phyloP scores from a whole-genome alignment of 2,329 filamentous ascomycete species.

The Fusarium albosuccineum region DNA sequence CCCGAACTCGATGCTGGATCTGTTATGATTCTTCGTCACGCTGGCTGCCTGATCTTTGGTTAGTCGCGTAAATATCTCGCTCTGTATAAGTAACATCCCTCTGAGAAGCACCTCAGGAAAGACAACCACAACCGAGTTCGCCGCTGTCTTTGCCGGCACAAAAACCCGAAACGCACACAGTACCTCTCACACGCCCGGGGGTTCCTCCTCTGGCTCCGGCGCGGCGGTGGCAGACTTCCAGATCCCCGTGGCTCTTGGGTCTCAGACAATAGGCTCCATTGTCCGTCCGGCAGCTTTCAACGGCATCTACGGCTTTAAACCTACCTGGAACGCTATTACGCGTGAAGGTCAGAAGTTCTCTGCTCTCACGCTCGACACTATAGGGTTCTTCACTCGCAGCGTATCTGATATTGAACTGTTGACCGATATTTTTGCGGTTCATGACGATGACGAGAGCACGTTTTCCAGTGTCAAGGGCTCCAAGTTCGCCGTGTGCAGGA shows the following conservation, averaged over 20 bases:
- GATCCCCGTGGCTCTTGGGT: constrained; percentile 70
- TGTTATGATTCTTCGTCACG: constrained; percentile 63
- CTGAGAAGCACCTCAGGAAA: constrained; percentile 63
- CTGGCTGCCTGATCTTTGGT: constrained; percentile 67
- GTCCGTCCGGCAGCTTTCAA: constrained; percentile 75
- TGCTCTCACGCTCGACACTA: constrained; percentile 70
- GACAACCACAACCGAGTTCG: constrained; percentile 65
- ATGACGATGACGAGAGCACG: constrained; percentile 59
- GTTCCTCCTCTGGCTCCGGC: constrained; percentile 75
- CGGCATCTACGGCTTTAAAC: constrained; percentile 74
- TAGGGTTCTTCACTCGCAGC: constrained; percentile 71
- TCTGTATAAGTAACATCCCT: constrained; percentile 58
- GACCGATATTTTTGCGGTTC: constrained; percentile 64
- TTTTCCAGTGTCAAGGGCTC: constrained; percentile 58
- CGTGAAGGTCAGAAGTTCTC: constrained; percentile 72
- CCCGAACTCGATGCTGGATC: constrained; percentile 63
- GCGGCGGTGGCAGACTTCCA: constrained; percentile 76
- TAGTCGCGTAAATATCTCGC: constrained; percentile 48
- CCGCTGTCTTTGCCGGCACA: constrained; percentile 62
- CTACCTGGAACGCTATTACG: constrained; percentile 73
- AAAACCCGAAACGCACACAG: constrained; percentile 73
- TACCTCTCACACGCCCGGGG: constrained; percentile 70
- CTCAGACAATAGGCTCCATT: constrained; percentile 74
- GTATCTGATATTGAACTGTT: constrained; percentile 71
- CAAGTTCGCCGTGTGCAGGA: constrained; percentile 68